Conservation (phyloP, 805 yeast genomes). For the Metschnikowia shivogae region DNA sequence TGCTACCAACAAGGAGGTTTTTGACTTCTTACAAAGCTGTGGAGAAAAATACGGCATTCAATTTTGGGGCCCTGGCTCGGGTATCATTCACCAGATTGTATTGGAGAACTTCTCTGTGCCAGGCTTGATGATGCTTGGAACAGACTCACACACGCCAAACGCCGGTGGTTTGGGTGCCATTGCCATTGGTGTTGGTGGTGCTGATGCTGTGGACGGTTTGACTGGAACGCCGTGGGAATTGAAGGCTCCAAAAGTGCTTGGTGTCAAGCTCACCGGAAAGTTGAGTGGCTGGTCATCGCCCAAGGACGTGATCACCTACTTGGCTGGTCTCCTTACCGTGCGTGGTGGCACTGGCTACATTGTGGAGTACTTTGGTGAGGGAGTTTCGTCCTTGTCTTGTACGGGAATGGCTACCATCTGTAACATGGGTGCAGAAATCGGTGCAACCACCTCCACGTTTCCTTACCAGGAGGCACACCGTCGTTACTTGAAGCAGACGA, state of each 20-base stretch:
- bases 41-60: conserved; percentile 94
- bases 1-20: conserved; percentile 87
- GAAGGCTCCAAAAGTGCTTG: conserved; percentile 92
- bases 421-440: conserved; percentile 99
- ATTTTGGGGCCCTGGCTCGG: conserved; percentile 99
- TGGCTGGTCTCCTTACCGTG: conserved; percentile 91
- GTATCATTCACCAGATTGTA: conserved; percentile 97
- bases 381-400: conserved; percentile 82
- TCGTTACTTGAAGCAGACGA: conserved; percentile 78
- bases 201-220: conserved; percentile 97
- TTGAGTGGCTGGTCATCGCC: conserved; percentile 95
- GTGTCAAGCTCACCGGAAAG: conserved; percentile 88
- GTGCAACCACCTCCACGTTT: conserved; percentile 97
- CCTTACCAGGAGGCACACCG: conserved; percentile 83
- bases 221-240: conserved; percentile 99
- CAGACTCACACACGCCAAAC: conserved; percentile 98
- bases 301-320: conserved; percentile 88
- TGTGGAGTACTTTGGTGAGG: conserved; percentile 95
- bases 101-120: conserved; percentile 96
- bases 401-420: conserved; percentile 99
- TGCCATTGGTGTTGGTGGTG: conserved; percentile 99
- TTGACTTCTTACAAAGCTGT: conserved; percentile 88
- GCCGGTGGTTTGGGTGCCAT: conserved; percentile 99
- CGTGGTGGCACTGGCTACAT: conserved; percentile 98
- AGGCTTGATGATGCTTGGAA: conserved; percentile 95